Conservation (phyloP, 805 yeast genomes). For the Debaryomyces tyrocola region DNA sequence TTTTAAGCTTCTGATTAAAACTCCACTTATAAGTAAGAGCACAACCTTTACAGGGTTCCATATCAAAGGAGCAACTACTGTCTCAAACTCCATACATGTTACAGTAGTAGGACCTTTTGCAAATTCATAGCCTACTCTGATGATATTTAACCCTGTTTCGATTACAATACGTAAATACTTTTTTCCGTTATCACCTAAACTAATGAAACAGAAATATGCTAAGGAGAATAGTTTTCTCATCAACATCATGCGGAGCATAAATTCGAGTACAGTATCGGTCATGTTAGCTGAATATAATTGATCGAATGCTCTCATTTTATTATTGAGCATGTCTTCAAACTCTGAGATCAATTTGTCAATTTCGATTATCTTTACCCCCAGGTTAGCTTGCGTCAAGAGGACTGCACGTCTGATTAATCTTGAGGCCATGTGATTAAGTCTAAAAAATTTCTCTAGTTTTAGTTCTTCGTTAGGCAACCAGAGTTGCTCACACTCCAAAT, state of each 20-base stretch:
- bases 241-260: slow-evolving; percentile 5
- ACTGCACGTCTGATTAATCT: not conserved
- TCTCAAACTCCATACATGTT: slow-evolving; percentile 7
- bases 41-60: slow-evolving; percentile 3
- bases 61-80: slow-evolving; percentile 4
- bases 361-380: not conserved
- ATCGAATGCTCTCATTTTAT: not conserved
- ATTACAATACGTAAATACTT: slow-evolving; percentile 1
- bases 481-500: too few relatives aligned
- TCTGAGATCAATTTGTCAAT: slow-evolving; percentile 1
- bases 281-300: not conserved
- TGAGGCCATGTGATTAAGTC: not conserved
- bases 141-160: slow-evolving; percentile 5
- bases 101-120: slow-evolving; percentile 1
- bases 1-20: slow-evolving; percentile 4
- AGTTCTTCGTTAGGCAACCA: not conserved
- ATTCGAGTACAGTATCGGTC: slow-evolving; percentile 6
- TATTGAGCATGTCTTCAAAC: slow-evolving; percentile 1
- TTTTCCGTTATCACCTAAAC: not conserved
- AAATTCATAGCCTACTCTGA: slow-evolving; percentile 5
- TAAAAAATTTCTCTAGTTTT: slow-evolving; percentile 1
- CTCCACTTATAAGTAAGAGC: not conserved
- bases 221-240: not conserved
- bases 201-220: slow-evolving; percentile 2
- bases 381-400: not conserved